These are phyloP conservation scores for Globisporangium cederbergense DNA, from an alignment of 352 stramenopile species.

Conservation along the genomic window DNA sequence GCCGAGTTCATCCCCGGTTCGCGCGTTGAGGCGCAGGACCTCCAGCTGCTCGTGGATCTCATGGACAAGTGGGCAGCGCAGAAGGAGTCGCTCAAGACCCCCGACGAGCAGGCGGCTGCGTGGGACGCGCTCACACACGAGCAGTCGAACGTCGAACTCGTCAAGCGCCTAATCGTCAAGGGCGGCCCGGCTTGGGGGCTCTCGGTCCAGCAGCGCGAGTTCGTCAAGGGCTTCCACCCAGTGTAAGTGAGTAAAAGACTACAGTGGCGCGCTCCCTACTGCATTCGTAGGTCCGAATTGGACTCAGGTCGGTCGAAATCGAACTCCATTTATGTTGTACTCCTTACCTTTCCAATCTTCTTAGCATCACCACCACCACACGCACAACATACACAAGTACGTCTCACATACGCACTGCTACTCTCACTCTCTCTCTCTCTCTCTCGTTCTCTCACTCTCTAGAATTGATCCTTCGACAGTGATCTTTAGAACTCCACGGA, in stretches of 20 bases:
- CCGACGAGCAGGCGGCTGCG: conserved; percentile 36
- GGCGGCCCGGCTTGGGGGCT: conserved; percentile 74
- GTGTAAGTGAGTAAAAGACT: conserved; percentile 11
- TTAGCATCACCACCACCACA: not conserved
- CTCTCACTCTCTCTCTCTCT: too few relatives aligned
- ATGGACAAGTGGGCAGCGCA: conserved; percentile 56
- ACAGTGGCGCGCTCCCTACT: too few relatives aligned
- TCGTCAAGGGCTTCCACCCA: conserved; percentile 52
- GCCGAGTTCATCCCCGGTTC: conserved; percentile 63
- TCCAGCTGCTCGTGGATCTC: conserved; percentile 51
- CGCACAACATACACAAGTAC: not conserved
- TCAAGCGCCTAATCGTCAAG: conserved; percentile 66
- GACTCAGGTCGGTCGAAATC: not conserved
- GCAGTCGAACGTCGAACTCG: conserved; percentile 36
- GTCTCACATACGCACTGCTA: conserved; percentile 2
- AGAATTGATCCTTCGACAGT: not conserved
- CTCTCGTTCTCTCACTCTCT: too few relatives aligned
- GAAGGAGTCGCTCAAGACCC: conserved; percentile 27
- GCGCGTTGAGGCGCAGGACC: conserved; percentile 59
- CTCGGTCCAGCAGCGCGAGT: conserved; percentile 66
- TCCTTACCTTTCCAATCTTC: not conserved
- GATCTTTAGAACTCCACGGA: conserved; percentile 15
- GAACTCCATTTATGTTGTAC: conserved; percentile 9
- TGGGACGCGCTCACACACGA: conserved; percentile 42
- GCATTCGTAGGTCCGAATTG: too few relatives aligned